phyloP scores from a whole-genome alignment of 192 early-diverging fungal genomes.

The Dissophora globulifera region DNA sequence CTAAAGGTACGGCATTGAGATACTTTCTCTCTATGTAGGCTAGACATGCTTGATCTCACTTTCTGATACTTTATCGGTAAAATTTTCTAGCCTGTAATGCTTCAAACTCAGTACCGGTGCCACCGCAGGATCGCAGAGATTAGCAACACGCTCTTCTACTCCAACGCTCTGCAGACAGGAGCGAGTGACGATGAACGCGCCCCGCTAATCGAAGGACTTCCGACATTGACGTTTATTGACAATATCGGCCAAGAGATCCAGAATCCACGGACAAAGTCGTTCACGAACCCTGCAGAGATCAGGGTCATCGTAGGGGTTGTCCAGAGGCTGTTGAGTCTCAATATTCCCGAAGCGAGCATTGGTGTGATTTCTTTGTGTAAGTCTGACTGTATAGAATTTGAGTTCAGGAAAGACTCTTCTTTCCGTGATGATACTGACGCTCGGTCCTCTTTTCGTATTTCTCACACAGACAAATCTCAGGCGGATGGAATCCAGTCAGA shows the following conservation, averaged over 20 bases:
- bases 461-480: conserved; percentile 75
- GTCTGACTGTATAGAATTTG: no score
- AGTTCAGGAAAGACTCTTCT: no score
- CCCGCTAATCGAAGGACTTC: conserved; percentile 60
- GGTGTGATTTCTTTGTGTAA: conserved; percentile 80
- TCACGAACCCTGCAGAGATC: conserved; percentile 66
- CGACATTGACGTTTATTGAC: conserved; percentile 69
- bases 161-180: conserved; percentile 60
- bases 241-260: conserved; percentile 62
- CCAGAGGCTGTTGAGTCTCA: conserved; percentile 49
- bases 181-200: conserved; percentile 30
- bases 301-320: conserved; percentile 56
- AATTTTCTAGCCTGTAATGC: conserved; percentile 61
- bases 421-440: no score
- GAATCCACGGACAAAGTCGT: conserved; percentile 59
- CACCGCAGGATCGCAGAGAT: conserved; percentile 71
- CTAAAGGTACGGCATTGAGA: conserved; percentile 27
- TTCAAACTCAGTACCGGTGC: conserved; percentile 81
- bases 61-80: no score
- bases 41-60: no score
- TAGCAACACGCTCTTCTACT: conserved; percentile 74
- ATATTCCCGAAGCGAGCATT: conserved; percentile 60
- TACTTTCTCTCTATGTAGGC: no score
- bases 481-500: conserved; percentile 59
- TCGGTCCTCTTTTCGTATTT: background rate